phyloP scores from a whole-genome alignment of 2,329 filamentous ascomycete species.

The Aureobasidium sp. region DNA sequence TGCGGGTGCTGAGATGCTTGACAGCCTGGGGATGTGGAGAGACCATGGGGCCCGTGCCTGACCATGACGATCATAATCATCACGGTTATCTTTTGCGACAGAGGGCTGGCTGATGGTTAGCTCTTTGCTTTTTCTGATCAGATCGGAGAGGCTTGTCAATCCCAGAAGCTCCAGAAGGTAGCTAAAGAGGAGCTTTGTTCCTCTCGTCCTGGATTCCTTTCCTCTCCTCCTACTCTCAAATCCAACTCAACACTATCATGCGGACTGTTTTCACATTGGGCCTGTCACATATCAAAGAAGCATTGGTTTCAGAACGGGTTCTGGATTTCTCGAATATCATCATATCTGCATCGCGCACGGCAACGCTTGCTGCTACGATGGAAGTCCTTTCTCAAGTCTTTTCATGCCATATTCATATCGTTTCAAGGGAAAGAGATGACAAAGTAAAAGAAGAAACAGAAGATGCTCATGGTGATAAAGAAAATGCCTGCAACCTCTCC shows the following conservation, averaged over 20 bases:
- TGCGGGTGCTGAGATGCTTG: neutral
- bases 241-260: neutral
- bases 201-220: neutral
- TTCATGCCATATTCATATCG: conserved; percentile 9
- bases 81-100: neutral
- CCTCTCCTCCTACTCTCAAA: neutral
- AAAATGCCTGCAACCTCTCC: neutral
- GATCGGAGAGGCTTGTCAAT: neutral
- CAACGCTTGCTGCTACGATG: neutral
- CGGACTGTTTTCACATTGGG: neutral
- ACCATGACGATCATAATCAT: conserved; percentile 6
- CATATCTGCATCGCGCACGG: neutral
- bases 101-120: neutral
- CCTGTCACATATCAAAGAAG: neutral
- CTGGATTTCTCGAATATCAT: conserved; percentile 1
- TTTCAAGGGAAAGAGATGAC: conserved; percentile 6
- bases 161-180: neutral
- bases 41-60: neutral
- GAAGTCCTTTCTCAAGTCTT: neutral
- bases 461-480: conserved; percentile 5
- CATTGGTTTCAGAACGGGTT: conserved; percentile 1
- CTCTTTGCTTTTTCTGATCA: conserved; percentile 1
- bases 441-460: neutral
- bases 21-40: neutral
- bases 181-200: neutral